Percentiles rank a stretch among this genome's conserved stretches.
Evolutionary conservation across 192 early-diverging fungal genomes (phyloP).

Genomic region (Piromyces finnis): DNA sequence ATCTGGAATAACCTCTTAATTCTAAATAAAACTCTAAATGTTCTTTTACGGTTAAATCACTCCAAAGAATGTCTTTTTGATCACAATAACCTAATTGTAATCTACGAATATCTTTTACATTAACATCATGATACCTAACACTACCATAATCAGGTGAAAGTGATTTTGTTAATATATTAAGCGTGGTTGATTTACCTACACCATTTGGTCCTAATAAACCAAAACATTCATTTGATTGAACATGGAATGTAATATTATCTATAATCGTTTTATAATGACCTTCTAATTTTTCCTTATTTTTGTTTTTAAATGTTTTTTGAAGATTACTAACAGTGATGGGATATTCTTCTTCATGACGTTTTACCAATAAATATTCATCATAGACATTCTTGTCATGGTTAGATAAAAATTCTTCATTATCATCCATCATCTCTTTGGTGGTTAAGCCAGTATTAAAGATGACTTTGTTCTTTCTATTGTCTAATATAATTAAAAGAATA

Average conservation of each 20-base stretch:
- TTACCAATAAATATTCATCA: background rate
- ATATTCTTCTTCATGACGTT: background rate
- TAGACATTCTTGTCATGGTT: background rate
- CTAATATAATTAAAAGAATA: background rate
- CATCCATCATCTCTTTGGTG: background rate
- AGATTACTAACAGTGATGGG: background rate
- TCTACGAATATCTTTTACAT: background rate
- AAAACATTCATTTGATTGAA: background rate
- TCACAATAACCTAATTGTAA: background rate
- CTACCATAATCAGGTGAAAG: background rate
- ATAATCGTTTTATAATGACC: background rate
- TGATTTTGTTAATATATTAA: background rate
- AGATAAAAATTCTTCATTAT: background rate
- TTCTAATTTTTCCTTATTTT: background rate
- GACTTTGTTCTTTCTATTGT: background rate
- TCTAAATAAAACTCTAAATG: background rate
- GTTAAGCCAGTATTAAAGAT: background rate
- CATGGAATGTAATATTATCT: background rate
- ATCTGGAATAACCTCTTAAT: background rate
- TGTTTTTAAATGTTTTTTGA: background rate
- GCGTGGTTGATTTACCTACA: background rate
- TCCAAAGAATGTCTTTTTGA: background rate
- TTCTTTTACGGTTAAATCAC: background rate
- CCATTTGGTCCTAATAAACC: background rate
- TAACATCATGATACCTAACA: background rate